Conservation (phyloP, 106 monocot species). For the Apostasia ramifera region DNA sequence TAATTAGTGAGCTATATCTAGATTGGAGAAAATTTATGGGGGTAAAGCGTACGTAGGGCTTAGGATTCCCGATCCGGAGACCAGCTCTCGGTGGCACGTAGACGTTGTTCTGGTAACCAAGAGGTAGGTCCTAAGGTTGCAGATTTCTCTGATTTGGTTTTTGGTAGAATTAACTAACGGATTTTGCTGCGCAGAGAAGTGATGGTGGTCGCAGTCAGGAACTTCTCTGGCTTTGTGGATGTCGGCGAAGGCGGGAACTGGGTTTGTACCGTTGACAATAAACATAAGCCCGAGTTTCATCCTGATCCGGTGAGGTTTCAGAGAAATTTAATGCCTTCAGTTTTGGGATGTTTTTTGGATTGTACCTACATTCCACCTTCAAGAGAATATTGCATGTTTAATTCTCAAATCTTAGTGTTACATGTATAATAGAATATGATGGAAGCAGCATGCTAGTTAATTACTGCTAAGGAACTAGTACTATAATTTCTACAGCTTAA, state of each 20-base stretch:
- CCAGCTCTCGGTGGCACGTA: constrained; percentile 50
- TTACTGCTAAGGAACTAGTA: no score
- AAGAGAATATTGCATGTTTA: no score
- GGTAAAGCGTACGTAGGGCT: constrained; percentile 86
- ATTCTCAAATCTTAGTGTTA: no score
- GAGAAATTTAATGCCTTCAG: not conserved
- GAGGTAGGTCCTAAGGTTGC: constrained; percentile 16
- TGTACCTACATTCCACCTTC: no score
- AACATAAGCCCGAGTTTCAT: constrained; percentile 25
- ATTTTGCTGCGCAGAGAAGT: constrained; percentile 43
- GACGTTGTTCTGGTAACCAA: constrained; percentile 73
- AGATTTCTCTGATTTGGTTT: not conserved
- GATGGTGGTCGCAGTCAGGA: constrained; percentile 72
- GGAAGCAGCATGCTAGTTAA: no score
- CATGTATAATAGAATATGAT: no score
- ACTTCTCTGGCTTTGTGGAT: constrained; percentile 52
- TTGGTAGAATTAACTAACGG: not conserved
- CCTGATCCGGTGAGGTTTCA: constrained; percentile 59
- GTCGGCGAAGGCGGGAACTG: constrained; percentile 60
- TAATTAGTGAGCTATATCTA: constrained; percentile 5
- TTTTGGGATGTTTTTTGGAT: not conserved
- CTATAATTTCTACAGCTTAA: no score
- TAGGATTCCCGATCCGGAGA: constrained; percentile 81
- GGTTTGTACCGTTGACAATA: constrained; percentile 44
- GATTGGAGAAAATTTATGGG: constrained; percentile 73